A percentile compares a stretch with the other conserved stretches of the same genome.
Conservation (phyloP, 768 basidiomycete species). For the Myochromella boudieri region DNA sequence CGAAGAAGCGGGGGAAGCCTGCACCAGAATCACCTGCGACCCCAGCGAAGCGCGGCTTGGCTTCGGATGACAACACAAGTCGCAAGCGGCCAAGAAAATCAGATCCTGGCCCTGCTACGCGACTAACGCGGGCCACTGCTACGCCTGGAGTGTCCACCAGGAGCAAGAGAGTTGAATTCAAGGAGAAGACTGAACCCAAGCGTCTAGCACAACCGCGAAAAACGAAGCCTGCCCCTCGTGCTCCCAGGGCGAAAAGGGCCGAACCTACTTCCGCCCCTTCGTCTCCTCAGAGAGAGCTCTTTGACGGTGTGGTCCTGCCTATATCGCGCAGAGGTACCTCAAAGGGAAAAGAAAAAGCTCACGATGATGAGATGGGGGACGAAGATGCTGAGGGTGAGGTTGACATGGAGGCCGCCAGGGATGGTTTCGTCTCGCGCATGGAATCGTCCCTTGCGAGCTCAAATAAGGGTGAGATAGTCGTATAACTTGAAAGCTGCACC, state of each 20-base stretch:
- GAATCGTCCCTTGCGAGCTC: constrained; percentile 21
- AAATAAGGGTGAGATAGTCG: constrained; percentile 17
- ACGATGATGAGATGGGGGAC: background rate
- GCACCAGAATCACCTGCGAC: background rate
- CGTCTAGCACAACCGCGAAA: constrained; percentile 11
- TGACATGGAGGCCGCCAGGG: constrained; percentile 4
- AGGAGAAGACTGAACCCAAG: constrained; percentile 3
- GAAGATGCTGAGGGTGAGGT: constrained; percentile 14
- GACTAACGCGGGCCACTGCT: background rate
- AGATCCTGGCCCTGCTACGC: constrained; percentile 13
- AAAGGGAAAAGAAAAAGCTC: constrained; percentile 12
- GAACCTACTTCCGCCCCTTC: constrained; percentile 2
- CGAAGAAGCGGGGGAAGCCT: constrained; percentile 8
- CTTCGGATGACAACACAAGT: constrained; percentile 22
- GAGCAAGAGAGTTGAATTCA: background rate
- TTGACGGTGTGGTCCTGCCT: constrained; percentile 18
- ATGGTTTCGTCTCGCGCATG: background rate
- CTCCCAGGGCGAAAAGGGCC: background rate
- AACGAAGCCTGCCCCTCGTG: background rate
- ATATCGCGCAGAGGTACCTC: background rate
- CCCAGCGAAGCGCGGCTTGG: constrained; percentile 9
- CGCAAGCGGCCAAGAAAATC: constrained; percentile 15
- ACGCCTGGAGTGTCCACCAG: no score
- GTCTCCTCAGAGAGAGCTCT: constrained; percentile 13
- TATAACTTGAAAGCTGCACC: no score